These are phyloP conservation scores for Mycena galopus DNA, from an alignment of 768 basidiomycete species.

Conservation along the genomic window DNA sequence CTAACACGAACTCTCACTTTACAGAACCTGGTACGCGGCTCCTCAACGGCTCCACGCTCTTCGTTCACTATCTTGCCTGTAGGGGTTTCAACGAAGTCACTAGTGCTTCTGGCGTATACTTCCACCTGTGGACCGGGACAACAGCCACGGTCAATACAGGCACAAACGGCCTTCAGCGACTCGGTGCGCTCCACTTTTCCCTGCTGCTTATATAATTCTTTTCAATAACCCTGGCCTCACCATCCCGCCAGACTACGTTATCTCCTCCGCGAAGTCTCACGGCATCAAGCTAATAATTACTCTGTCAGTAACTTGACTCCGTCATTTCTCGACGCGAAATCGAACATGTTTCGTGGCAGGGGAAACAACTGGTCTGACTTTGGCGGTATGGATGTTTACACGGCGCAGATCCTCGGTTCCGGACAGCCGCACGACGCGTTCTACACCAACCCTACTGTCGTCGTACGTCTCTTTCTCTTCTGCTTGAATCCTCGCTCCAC, in stretches of 20 bases:
- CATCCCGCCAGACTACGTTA: background rate
- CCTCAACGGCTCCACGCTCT: no score
- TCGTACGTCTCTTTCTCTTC: slow-evolving; percentile 49
- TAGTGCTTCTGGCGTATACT: slow-evolving; percentile 54
- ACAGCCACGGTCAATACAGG: slow-evolving; percentile 68
- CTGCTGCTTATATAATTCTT: no score
- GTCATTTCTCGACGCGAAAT: no score
- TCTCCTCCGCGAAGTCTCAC: slow-evolving; percentile 11
- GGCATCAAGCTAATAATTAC: background rate
- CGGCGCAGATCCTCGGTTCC: slow-evolving; percentile 62
- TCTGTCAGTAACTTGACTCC: background rate
- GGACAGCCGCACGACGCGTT: slow-evolving; percentile 65
- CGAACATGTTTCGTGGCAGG: slow-evolving; percentile 43
- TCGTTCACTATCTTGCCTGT: background rate
- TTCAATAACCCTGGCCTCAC: no score
- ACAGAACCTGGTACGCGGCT: no score
- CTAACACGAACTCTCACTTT: background rate
- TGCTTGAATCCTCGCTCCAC: no score
- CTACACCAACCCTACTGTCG: slow-evolving; percentile 68
- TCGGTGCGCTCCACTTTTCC: no score
- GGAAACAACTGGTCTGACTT: slow-evolving; percentile 78
- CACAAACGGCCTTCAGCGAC: slow-evolving; percentile 62
- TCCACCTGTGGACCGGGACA: slow-evolving; percentile 66
- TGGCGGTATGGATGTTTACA: slow-evolving; percentile 81
- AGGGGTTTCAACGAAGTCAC: slow-evolving; percentile 70